Conservation (phyloP, 2,329 filamentous ascomycete species). For the Epichloe gansuensis region DNA sequence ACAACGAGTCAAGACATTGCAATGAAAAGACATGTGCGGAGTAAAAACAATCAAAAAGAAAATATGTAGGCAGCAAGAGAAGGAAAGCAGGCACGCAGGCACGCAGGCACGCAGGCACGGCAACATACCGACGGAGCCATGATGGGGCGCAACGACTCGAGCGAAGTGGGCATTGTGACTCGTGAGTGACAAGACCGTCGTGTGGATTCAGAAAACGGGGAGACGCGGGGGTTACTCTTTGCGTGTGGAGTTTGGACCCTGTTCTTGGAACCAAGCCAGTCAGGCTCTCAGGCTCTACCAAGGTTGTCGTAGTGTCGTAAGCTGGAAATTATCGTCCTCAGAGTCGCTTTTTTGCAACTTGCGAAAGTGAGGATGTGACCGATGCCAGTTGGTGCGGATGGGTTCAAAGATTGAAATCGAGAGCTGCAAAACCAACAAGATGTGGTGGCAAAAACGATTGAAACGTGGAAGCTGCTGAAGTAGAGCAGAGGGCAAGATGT, state of each 20-base stretch:
- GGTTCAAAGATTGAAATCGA: neutral
- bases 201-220: neutral
- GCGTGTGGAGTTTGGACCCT: neutral
- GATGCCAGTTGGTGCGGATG: neutral
- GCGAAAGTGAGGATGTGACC: neutral
- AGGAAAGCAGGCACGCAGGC: neutral
- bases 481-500: neutral
- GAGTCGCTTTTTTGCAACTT: neutral
- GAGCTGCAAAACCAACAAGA: neutral
- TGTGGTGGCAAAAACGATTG: neutral
- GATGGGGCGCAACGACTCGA: slow-evolving; percentile 49
- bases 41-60: neutral
- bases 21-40: neutral
- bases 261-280: neutral
- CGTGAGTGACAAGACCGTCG: neutral
- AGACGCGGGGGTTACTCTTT: neutral
- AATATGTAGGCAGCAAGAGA: slow-evolving; percentile 3
- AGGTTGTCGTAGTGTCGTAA: neutral
- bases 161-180: slow-evolving; percentile 39
- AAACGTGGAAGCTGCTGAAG: neutral
- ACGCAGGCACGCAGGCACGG: neutral
- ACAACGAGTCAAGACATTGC: slow-evolving; percentile 4
- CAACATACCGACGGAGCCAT: slow-evolving; percentile 50
- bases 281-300: neutral
- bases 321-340: neutral